These are phyloP conservation scores for Grosmannia huntii DNA, from an alignment of 2,329 filamentous ascomycete species.

Conservation along the genomic window DNA sequence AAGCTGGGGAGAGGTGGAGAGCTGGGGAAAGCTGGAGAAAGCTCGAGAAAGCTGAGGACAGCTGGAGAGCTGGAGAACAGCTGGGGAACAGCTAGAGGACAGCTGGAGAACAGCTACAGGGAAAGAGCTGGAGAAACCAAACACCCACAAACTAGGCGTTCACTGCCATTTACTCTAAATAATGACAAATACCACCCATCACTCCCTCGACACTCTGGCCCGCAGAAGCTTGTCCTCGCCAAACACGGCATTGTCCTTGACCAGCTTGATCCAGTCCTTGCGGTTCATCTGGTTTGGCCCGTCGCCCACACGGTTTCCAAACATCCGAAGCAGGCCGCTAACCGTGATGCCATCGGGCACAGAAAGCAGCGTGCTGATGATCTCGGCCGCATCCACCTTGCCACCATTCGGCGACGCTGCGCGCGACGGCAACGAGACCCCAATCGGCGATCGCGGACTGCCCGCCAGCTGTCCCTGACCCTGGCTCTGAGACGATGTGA, in stretches of 20 bases:
- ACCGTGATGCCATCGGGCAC: slow-evolving; percentile 40
- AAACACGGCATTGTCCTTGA: slow-evolving; percentile 42
- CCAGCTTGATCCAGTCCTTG: slow-evolving; percentile 44
- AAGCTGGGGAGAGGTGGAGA: no score
- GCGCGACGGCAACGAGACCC: slow-evolving; percentile 10
- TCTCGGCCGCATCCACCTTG: slow-evolving; percentile 36
- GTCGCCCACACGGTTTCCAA: slow-evolving; percentile 39
- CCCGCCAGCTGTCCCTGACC: slow-evolving; percentile 3
- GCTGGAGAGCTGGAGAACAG: background rate
- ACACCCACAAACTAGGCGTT: no score
- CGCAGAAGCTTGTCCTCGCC: slow-evolving; percentile 42
- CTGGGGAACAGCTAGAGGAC: no score
- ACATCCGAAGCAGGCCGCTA: slow-evolving; percentile 38
- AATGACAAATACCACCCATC: background rate
- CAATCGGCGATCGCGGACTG: slow-evolving; percentile 13
- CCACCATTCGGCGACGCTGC: slow-evolving; percentile 22
- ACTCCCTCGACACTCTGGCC: slow-evolving; percentile 12
- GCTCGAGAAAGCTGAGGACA: no score
- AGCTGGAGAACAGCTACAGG: no score
- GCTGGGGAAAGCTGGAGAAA: no score
- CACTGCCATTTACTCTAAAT: no score
- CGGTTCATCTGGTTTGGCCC: slow-evolving; percentile 37
- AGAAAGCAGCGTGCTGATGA: slow-evolving; percentile 38
- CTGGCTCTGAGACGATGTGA: slow-evolving; percentile 22
- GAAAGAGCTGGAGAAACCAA: no score